Percentiles rank a stretch among this genome's conserved stretches.
phyloP scores from a whole-genome alignment of 2,329 filamentous ascomycete species.

The Ascochyta rabiei region DNA sequence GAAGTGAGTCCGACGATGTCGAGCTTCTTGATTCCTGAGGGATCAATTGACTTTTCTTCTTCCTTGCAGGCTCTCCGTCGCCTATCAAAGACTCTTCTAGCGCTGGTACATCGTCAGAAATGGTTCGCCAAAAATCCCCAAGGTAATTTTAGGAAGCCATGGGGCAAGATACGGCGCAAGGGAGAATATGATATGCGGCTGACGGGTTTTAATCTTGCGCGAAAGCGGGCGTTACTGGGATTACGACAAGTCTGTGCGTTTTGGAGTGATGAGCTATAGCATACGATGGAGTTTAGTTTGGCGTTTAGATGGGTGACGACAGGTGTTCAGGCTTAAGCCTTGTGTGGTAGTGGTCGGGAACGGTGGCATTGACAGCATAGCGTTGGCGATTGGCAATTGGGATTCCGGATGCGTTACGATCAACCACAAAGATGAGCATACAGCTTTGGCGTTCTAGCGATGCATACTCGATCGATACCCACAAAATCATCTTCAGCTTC shows the following conservation, averaged over 20 bases:
- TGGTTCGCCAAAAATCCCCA: not conserved
- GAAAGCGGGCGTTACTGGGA: not conserved
- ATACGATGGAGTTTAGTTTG: not conserved
- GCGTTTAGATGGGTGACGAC: not conserved
- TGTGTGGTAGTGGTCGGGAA: not conserved
- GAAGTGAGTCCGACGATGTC: constrained; percentile 45
- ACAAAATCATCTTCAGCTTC: not conserved
- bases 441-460: constrained; percentile 6
- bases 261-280: not conserved
- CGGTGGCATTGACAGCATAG: constrained; percentile 17
- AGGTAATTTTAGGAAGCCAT: not conserved
- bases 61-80: not conserved
- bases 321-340: not conserved
- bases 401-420: not conserved
- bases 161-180: not conserved
- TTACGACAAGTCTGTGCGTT: not conserved
- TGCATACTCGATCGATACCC: not conserved
- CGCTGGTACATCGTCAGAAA: not conserved
- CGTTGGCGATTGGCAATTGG: constrained; percentile 13
- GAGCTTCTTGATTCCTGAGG: constrained; percentile 28
- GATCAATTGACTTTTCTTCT: not conserved
- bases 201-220: not conserved
- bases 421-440: constrained; percentile 4
- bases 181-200: not conserved
- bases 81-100: not conserved